A percentile compares a stretch with the other conserved stretches of the same genome.
These are phyloP conservation scores for Rostrohypoxylon terebratum DNA, from an alignment of 495 filamentous ascomycete genomes.

Conservation along the genomic window DNA sequence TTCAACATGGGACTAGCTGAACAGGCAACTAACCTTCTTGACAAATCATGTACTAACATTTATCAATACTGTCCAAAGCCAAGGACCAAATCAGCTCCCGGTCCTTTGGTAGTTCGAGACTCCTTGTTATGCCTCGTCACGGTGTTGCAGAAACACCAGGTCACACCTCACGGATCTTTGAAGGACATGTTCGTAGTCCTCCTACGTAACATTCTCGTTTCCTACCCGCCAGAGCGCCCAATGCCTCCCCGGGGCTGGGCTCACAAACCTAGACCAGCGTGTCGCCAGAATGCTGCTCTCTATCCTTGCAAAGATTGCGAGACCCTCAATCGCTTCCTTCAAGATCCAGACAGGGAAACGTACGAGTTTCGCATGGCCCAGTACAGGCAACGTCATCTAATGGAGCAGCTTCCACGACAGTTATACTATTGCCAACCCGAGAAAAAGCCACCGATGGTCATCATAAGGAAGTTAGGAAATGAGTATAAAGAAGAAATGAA, in stretches of 20 bases:
- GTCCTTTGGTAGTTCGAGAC: neutral
- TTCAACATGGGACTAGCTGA: slow-evolving; percentile 12
- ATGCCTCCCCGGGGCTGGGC: slow-evolving; percentile 3
- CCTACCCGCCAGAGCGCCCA: neutral
- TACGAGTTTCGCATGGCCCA: neutral
- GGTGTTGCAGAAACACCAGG: slow-evolving; percentile 8
- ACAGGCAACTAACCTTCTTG: slow-evolving; percentile 2
- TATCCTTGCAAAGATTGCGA: slow-evolving; percentile 9
- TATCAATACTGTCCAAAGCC: neutral
- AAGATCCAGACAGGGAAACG: neutral
- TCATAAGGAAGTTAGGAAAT: slow-evolving; percentile 13
- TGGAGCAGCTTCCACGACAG: neutral
- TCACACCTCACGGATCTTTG: neutral
- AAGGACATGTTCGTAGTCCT: slow-evolving; percentile 21
- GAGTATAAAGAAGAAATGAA: slow-evolving; percentile 6
- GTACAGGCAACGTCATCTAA: slow-evolving; percentile 1
- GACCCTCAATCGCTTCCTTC: slow-evolving; percentile 16
- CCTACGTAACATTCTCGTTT: slow-evolving; percentile 15
- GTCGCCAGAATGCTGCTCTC: neutral
- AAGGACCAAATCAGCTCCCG: too few relatives aligned
- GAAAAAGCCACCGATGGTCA: neutral
- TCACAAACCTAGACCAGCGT: neutral
- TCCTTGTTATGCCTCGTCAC: slow-evolving; percentile 7
- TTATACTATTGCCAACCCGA: neutral
- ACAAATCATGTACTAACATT: slow-evolving; percentile 17